phyloP scores from a whole-genome alignment of 139 green algal species.

The Coccomyxa sp. region DNA sequence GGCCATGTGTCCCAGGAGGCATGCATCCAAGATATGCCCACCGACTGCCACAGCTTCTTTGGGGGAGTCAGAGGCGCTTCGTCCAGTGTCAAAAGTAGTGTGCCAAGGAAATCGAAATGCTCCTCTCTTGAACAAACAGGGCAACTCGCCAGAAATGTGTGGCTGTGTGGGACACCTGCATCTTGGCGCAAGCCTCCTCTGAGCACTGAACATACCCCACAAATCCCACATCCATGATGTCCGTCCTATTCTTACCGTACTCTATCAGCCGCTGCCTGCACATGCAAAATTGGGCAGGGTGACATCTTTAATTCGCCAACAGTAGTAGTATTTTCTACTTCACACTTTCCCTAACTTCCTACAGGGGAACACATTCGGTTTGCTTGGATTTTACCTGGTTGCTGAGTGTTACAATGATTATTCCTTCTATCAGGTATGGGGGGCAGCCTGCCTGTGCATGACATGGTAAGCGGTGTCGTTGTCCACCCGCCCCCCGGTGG shows the following conservation, averaged over 20 bases:
- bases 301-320: background rate
- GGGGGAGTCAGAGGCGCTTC: too few species aligned
- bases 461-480: background rate
- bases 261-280: too few species aligned
- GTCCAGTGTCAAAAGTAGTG: background rate
- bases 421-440: background rate
- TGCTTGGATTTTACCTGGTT: too few species aligned
- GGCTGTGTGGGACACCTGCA: too few species aligned
- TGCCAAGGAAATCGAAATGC: background rate
- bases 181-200: too few species aligned
- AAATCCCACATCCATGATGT: too few species aligned
- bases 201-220: too few species aligned
- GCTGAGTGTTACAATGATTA: background rate
- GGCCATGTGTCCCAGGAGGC: background rate
- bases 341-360: background rate
- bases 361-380: background rate
- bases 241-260: too few species aligned
- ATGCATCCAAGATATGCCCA: background rate
- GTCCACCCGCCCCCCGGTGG: background rate
- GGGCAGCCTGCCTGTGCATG: background rate
- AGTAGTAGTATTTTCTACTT: background rate
- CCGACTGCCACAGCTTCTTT: background rate
- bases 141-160: too few species aligned
- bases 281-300: background rate
- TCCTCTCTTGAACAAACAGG: too few species aligned